Evolutionary conservation across 1,284 basidiomycete genomes (phyloP), one percentile per base, ranked within the genome.

Genomic region (Trichosporon asahii): DNA sequence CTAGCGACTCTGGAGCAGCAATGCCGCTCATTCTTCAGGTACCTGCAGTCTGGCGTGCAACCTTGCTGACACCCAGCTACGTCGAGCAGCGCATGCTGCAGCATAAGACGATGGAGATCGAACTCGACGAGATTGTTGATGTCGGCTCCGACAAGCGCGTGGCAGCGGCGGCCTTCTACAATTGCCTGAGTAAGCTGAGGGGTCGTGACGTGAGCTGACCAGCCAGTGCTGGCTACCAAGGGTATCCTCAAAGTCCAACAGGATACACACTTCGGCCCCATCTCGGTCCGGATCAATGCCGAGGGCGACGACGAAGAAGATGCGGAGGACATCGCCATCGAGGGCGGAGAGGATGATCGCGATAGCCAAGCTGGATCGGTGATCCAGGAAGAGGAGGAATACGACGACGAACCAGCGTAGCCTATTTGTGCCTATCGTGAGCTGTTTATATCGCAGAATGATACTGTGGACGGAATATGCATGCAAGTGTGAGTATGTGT

Each of bases 101-200:
- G 5, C 35, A 65, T 0, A 64, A 65, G 49, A 89, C 89, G 9
- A 91, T 91, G 6, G 89, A 87, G 23, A 87, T 89, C 60, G 90
- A 86, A 70, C 86, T 86, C 69, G 92, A 94, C 1, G 75, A 81
- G 25, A 25, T 81, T 1, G 72, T 74, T 0, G 63, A 69, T 0
- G 61, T 61, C 1, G 66, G 66, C 6, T 61, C 68, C 6, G 66
- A 60, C 1, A 79, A 75, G 63, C 70, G 70, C 3, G 74, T 79
- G 18, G 78, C 78, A 5, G 77, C 78, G 0, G 35, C 73, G 2
- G 80, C 78, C 18, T 82, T 82, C 66, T 79, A 80, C 67, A 79
- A 82, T 66, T 78, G 77, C 63, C 73, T 82, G 29, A 79, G 80
- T 81, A 66, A 71, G 80, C 18, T 25, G 21, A 3, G 27, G 4